Conservation (phyloP, 441 rosid species). For the Brassica balearica region DNA sequence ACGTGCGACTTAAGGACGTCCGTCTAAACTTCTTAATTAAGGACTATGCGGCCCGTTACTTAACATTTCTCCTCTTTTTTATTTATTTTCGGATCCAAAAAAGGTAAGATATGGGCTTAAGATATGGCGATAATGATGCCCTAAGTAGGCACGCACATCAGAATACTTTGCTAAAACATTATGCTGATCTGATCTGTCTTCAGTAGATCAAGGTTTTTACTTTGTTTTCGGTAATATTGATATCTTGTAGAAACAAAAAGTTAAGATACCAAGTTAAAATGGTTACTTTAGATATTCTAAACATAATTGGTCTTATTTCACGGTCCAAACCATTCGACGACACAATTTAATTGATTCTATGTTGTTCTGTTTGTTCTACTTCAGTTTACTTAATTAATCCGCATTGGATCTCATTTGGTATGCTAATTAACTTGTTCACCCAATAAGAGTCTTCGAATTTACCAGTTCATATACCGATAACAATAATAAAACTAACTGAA, state of each 20-base stretch:
- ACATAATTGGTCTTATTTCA: not conserved
- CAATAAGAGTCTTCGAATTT: not conserved
- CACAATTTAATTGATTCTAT: not conserved
- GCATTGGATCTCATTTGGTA: not conserved
- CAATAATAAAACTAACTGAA: not conserved
- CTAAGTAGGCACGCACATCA: constrained; percentile 8
- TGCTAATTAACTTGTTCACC: not conserved
- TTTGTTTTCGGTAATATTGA: not conserved
- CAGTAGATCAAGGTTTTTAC: not conserved
- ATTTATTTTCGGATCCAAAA: no score
- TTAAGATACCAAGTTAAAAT: not conserved
- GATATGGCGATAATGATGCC: no score
- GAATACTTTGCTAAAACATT: not conserved
- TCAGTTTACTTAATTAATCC: not conserved
- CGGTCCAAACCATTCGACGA: not conserved
- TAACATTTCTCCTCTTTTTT: no score
- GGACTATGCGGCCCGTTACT: no score
- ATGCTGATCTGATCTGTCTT: not conserved
- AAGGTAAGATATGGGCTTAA: no score
- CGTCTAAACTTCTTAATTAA: no score
- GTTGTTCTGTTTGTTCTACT: not conserved
- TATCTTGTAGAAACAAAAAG: not conserved
- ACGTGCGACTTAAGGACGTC: no score
- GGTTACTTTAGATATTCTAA: not conserved
- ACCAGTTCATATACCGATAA: not conserved